Base-by-base conservation (phyloP, 768 basidiomycete species). In the Xerocomellus dryophilus region DNA sequence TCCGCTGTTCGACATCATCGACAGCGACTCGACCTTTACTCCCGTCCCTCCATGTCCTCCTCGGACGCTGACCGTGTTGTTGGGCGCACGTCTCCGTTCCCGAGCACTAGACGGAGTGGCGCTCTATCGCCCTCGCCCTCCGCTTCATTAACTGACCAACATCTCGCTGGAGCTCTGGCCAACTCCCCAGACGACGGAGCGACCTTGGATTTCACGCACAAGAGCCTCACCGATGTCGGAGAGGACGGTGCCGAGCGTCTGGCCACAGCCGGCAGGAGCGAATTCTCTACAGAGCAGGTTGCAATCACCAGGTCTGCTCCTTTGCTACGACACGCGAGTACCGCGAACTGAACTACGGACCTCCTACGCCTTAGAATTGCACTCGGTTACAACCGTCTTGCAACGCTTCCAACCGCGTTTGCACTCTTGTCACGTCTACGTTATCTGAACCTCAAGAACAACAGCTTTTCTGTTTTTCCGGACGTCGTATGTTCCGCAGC, bases 381-480 rank as follows among this genome's bases (percentile, higher is more conserved):
- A 9, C 76, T 99, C 25, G 86, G 87, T 15, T 81, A 89, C 69
- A 99, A 99, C 69, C 82, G 84, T 39, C 78, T 99, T 25, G 77
- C 84, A 42, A 84, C 82, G 2, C 77, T 96, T 42, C 93, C 93
- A 20, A 78, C 77, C 50, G 82, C 85, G 39, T 92, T 94, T 62
- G 79, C 81, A 5, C 77, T 85, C 32, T 71, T 95, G 47, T 83
- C 86, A 38, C 81, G 78, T 57, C 74, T 96, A 40, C 80, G 91
- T 60, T 96, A 96, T 70, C 76, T 96, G 29, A 94, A 93, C 68
- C 80, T 96, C 61, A 88, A 88, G 75, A 83, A 82, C 67, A 98
- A 98, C 66, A 79, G 76, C 50, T 85, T 99, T 61, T 76, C 85
- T 4, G 76, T 79, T 14, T 91, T 99, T 59, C 97, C 97, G 17